A percentile compares a stretch with the other conserved stretches of the same genome.
Conservation (phyloP, 2,329 filamentous ascomycete species). For the Fusarium setosum region DNA sequence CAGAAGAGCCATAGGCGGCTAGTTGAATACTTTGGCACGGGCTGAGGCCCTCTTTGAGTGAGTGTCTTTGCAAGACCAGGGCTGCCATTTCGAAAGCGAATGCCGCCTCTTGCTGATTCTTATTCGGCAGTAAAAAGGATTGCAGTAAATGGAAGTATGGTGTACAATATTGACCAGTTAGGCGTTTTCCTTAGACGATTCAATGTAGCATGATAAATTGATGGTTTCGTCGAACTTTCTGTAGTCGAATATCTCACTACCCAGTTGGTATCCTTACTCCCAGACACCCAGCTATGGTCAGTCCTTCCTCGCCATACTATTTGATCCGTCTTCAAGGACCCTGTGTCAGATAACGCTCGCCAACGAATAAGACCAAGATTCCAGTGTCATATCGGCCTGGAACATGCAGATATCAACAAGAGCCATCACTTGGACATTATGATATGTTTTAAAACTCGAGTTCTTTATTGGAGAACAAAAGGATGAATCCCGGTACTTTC, state of each 20-base stretch:
- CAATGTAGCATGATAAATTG: neutral
- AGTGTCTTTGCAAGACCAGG: neutral
- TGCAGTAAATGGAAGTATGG: slow-evolving; percentile 8
- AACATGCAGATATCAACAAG: neutral
- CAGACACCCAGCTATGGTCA: too few species aligned
- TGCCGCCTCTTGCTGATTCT: neutral
- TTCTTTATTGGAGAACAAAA: slow-evolving; percentile 55
- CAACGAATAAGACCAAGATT: too few species aligned
- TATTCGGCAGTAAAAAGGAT: neutral
- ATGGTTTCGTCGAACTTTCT: too few species aligned
- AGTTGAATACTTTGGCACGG: too few species aligned
- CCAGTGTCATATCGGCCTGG: neutral
- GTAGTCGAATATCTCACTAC: too few species aligned
- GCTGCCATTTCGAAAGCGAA: neutral
- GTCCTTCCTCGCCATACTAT: too few species aligned
- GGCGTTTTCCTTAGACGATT: slow-evolving; percentile 8
- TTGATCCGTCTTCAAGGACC: too few species aligned
- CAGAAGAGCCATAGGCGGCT: too few species aligned
- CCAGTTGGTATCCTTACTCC: too few species aligned
- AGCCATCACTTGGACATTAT: neutral
- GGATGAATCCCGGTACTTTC: slow-evolving; percentile 54
- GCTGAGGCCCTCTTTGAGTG: neutral
- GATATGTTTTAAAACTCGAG: slow-evolving; percentile 43
- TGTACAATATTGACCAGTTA: slow-evolving; percentile 15
- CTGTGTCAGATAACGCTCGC: too few species aligned